Evolutionary conservation across 768 basidiomycete genomes (phyloP), one percentile per base, ranked within the genome.

Genomic region (Mycena rosella): DNA sequence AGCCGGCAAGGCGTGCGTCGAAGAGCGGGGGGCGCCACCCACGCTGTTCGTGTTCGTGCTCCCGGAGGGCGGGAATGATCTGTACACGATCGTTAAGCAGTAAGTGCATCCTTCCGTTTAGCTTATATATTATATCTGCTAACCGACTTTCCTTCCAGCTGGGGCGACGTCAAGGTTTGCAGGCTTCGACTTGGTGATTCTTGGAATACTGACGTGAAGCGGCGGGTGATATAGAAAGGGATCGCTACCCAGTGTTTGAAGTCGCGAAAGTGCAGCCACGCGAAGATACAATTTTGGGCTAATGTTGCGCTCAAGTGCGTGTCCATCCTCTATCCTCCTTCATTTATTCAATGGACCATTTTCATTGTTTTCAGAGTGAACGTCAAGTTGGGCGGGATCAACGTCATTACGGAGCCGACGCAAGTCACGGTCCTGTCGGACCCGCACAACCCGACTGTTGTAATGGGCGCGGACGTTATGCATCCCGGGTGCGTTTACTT

Each of bases 301-400:
- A 95, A 95, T 64, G 90, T 94, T 9, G 89, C 87, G 64, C 77
- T 95, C 32, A 95, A 95, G 93, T 93, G 60, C 70, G 88, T 79
- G 65, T 70, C 77, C 10, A 30, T 24, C n/a, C 3, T 22, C 14
- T 67, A 14, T 14, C 30, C 20, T 36, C 24, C n/a, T 20, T 36
- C 38, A 40, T 14, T 48, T 45, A 32, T 54, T 22, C 15, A 24
- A 30, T 18, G 36, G 68, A 42, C 67, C 60, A 58, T 40, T 26
- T 58, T 36, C 27, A 27, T 26, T 22, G 11, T 64, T n/a, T n/a
- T n/a, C n/a, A 95, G 93, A 76, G 84, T 95, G 71, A 95, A 95
- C 65, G 93, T 92, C 15, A 95, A 95, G 76, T 82, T 94, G 0
- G 94, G 93, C 15, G 94, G 94, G 0, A 91, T 94, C 74, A 95